Conservation (phyloP, 2,329 filamentous ascomycete genomes). For the Epicoccum sorghinum region DNA sequence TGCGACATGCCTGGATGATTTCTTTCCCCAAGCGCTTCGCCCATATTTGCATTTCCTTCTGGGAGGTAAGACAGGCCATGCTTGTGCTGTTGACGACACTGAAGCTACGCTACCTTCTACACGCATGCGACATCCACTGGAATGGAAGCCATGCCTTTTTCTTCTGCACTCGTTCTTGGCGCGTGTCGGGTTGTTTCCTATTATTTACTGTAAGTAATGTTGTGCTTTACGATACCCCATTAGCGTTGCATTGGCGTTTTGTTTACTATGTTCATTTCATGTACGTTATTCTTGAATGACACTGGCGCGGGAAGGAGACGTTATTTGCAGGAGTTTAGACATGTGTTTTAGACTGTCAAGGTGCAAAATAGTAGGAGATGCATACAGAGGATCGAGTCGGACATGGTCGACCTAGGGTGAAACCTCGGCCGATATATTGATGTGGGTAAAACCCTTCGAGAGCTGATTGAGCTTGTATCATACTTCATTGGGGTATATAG, state of each 20-base stretch:
- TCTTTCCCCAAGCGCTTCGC: conserved; percentile 17
- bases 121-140: conserved; percentile 14
- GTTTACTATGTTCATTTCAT: neutral
- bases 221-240: conserved; percentile 19
- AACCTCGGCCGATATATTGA: conserved; percentile 4
- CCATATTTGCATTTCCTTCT: conserved; percentile 16
- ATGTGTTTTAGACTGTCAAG: too few relatives aligned
- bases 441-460: conserved; percentile 16
- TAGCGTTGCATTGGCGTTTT: conserved; percentile 9
- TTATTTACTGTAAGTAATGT: conserved; percentile 17
- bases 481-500: conserved; percentile 21
- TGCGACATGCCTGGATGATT: conserved; percentile 23
- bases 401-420: conserved; percentile 1
- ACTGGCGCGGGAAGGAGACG: neutral
- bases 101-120: conserved; percentile 10
- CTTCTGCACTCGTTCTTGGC: neutral
- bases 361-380: neutral
- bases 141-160: neutral
- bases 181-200: conserved; percentile 3
- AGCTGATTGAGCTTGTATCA: conserved; percentile 11
- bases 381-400: neutral
- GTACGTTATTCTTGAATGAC: neutral
- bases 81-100: conserved; percentile 24
- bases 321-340: neutral
- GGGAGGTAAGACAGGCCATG: conserved; percentile 30